phyloP scores from a whole-genome alignment of 2,329 filamentous ascomycete genomes.

The Fusarium luffae region DNA sequence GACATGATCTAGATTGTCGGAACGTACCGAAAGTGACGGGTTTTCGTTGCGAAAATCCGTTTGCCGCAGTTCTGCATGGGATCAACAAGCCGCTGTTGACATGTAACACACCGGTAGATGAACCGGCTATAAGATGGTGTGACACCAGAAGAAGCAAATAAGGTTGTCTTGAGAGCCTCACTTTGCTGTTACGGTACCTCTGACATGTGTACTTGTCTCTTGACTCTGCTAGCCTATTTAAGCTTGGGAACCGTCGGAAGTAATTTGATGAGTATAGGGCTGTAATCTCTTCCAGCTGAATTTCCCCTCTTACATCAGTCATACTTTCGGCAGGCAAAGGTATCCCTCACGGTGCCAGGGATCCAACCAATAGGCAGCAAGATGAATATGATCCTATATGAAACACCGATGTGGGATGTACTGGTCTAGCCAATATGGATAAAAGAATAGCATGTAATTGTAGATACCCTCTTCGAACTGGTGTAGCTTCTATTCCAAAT shows the following conservation, averaged over 20 bases:
- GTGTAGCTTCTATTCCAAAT: no score
- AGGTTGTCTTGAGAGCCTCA: neutral
- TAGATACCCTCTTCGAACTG: no score
- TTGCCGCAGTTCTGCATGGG: neutral
- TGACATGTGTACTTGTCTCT: rapidly evolving
- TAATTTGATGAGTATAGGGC: no score
- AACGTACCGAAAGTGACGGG: neutral
- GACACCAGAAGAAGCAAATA: neutral
- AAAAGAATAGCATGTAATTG: no score
- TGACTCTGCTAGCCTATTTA: no score
- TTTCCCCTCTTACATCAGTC: rapidly evolving
- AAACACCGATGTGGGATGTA: no score
- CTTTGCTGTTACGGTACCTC: neutral
- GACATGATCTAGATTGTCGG: neutral
- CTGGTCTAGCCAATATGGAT: rapidly evolving
- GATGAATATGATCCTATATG: no score
- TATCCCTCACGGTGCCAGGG: no score
- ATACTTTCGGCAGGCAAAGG: no score
- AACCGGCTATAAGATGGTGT: neutral
- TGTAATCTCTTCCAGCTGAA: no score
- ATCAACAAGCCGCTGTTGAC: neutral
- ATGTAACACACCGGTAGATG: neutral
- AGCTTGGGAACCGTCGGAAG: no score
- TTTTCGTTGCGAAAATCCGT: neutral
- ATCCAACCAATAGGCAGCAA: no score